Conservation (phyloP, 176 grass and related monocot genomes). For the Eragrostis curvula region DNA sequence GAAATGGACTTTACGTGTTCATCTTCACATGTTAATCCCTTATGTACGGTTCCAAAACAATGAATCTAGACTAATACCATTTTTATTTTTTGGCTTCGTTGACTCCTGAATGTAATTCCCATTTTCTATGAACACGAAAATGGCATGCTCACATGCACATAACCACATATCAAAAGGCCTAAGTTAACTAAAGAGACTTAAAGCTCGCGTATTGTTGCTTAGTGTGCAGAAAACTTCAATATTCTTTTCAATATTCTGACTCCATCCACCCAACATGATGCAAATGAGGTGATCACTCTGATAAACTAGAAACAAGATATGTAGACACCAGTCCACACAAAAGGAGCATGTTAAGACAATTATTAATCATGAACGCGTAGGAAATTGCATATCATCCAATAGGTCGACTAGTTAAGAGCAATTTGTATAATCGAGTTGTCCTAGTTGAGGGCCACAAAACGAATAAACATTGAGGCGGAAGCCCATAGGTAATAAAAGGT, state of each 20-base stretch:
- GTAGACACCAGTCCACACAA: background rate
- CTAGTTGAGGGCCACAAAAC: background rate
- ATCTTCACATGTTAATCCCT: background rate
- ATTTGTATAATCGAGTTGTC: background rate
- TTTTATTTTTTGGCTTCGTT: background rate
- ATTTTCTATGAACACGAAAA: background rate
- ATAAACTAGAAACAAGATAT: slow-evolving; percentile 1
- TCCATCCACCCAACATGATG: background rate
- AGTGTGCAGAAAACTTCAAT: background rate
- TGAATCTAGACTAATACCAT: background rate
- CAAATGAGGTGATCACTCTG: background rate
- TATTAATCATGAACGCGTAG: no score
- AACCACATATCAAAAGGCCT: background rate
- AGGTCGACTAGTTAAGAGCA: no score
- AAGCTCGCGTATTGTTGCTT: background rate
- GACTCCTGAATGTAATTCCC: background rate
- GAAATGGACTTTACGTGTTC: background rate
- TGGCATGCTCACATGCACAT: background rate
- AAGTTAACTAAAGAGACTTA: background rate
- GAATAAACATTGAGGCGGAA: background rate
- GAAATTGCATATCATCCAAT: no score
- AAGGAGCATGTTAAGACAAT: no score
- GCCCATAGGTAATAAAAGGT: background rate
- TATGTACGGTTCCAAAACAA: background rate
- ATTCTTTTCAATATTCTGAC: background rate